These are phyloP conservation scores for Podospora didyma DNA, from an alignment of 495 filamentous ascomycete species.

Conservation along the genomic window DNA sequence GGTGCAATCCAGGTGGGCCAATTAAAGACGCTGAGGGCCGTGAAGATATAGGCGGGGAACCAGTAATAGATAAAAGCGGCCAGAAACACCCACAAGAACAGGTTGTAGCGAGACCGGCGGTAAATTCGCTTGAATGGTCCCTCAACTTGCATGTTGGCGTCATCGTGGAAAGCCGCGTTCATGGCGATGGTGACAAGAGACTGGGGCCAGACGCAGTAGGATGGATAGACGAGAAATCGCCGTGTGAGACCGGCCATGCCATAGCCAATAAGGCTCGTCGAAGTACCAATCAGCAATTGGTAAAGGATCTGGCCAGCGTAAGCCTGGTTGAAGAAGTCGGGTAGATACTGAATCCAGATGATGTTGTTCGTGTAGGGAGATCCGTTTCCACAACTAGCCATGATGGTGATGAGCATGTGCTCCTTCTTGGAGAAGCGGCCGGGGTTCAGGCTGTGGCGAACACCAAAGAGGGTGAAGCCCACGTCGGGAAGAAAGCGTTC, in stretches of 20 bases:
- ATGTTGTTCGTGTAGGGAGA: conserved; percentile 33
- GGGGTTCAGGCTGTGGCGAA: conserved; percentile 38
- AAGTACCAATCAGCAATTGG: conserved; percentile 37
- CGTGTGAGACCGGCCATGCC: conserved; percentile 48
- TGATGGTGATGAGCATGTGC: conserved; percentile 46
- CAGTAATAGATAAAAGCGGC: conserved; percentile 28
- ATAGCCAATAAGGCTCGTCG: conserved; percentile 46
- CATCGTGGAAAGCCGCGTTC: conserved; percentile 34
- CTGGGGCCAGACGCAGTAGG: conserved; percentile 38
- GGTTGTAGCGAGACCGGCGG: conserved; percentile 29
- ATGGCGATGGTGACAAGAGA: conserved; percentile 38
- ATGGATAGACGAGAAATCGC: conserved; percentile 50
- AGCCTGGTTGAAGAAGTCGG: conserved; percentile 32
- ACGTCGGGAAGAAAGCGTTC: conserved; percentile 31
- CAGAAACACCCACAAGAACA: conserved; percentile 22
- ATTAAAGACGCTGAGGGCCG: conserved; percentile 21
- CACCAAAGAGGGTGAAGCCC: conserved; percentile 33
- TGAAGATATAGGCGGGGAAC: conserved; percentile 27
- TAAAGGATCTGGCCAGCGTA: conserved; percentile 32
- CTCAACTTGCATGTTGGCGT: conserved; percentile 24
- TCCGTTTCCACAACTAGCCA: conserved; percentile 31
- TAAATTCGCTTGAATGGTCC: conserved; percentile 28
- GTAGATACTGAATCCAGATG: conserved; percentile 40
- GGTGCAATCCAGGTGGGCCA: conserved; percentile 33
- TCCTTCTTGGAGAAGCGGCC: conserved; percentile 47